Evolutionary conservation across 306 rosid genomes (phyloP), one percentile per base, ranked within the genome.

Genomic region (Pyrus pyrifolia): DNA sequence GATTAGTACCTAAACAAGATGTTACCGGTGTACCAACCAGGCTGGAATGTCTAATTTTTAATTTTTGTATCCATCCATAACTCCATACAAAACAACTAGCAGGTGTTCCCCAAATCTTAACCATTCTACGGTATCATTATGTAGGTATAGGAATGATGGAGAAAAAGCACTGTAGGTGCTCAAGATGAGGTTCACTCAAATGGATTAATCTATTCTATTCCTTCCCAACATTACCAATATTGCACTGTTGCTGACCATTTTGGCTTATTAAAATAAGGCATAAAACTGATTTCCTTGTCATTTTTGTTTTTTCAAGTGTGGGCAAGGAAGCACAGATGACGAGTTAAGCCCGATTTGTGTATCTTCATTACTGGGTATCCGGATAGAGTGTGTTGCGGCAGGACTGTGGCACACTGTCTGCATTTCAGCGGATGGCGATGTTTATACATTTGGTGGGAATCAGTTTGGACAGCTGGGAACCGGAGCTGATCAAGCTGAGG

Each of bases 381-480:
- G 12, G 71, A 90, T 91, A 67, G 90, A 85, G 78, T 85, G 91
- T 80, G 94, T 90, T 4, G 95, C 96, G 35, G 95, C 95, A 29
- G 98, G 98, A 73, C 85, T 91, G 75, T 94, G 98, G 97, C 98
- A 94, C 84, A 89, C 96, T 14, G 89, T 94, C 71, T 94, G 97
- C 79, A 80, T 82, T 81, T 91, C 98, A 65, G 85, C 93, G 9
- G 93, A 91, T 66, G 98, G 98, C 25, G 97, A 86, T 71, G 93
- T 91, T 15, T 94, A 90, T 80, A 78, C 96, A 70, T 94, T 94
- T 86, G 98, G 97, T 4, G 95, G 98, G 31, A 94, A 94, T 79
- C 97, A 94, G 76, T 94, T 94, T 85, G 97, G 98, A 73, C 96
- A 94, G 89, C 87, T 94, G 76, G 98, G 98, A 81, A 94, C 98